Percentiles rank a stretch among this genome's conserved stretches.
phyloP scores from a whole-genome alignment of 805 yeast genomes.

The Candida andamanensis region DNA sequence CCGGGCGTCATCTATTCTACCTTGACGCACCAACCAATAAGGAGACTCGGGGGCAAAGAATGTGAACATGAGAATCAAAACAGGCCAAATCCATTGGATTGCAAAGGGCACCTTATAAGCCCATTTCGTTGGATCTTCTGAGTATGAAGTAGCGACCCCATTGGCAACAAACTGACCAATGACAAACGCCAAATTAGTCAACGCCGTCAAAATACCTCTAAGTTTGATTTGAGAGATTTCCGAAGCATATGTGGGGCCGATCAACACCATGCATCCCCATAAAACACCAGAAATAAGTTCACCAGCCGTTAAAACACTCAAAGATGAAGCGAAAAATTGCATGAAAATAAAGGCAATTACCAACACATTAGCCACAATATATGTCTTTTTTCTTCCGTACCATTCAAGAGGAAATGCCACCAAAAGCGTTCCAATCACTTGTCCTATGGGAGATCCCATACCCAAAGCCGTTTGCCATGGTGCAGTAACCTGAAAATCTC shows the following conservation, averaged over 20 bases:
- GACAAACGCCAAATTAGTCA: slow-evolving; percentile 5
- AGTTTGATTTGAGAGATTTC: slow-evolving; percentile 7
- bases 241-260: slow-evolving; percentile 26
- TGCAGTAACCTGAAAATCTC: slow-evolving; percentile 16
- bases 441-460: slow-evolving; percentile 28
- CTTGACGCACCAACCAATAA: slow-evolving; percentile 31
- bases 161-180: slow-evolving; percentile 8
- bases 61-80: slow-evolving; percentile 11
- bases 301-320: slow-evolving; percentile 33
- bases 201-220: slow-evolving; percentile 8
- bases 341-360: slow-evolving; percentile 27
- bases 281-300: slow-evolving; percentile 35
- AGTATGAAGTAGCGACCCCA: background rate
- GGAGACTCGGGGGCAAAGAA: slow-evolving; percentile 40
- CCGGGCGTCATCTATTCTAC: slow-evolving; percentile 16
- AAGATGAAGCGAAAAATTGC: slow-evolving; percentile 31
- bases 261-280: slow-evolving; percentile 37
- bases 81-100: slow-evolving; percentile 8
- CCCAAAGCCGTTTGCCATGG: slow-evolving; percentile 27
- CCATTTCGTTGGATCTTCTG: slow-evolving; percentile 2
- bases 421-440: slow-evolving; percentile 37
- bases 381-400: slow-evolving; percentile 36
- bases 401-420: slow-evolving; percentile 40
- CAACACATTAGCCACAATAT: slow-evolving; percentile 19
- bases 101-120: slow-evolving; percentile 5